Base-by-base conservation (phyloP, 306 rosid species). In the Lagenaria siceraria region DNA sequence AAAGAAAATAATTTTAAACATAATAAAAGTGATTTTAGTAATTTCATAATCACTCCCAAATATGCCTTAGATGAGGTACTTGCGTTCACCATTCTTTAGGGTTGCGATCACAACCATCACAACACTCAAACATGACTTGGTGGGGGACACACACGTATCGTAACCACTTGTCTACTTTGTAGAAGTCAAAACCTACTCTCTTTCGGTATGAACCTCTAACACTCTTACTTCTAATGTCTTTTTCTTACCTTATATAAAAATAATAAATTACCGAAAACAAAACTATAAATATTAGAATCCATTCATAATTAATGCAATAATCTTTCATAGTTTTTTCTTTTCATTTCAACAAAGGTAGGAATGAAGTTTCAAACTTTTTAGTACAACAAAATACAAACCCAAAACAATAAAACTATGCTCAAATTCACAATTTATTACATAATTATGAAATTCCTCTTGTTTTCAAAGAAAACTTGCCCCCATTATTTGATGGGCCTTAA, bases 221-320 rank as follows among this genome's bases (percentile, higher is more conserved):
- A 10, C 51, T 46, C 51, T 46, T 46, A 10, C 61, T 55, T 22
- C 61, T 11, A 56, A 56, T 3, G 2, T 7, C 0, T 58, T 58
- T 59, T 22, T 24, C 19, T 60, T 60, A 6, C 12, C 17, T 58
- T 10, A 17, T 14, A 59, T 12, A 25, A 11, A 59, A 25, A 59
- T 59, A 24, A 3, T 5, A 0, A 5, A 59, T 22, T 15, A 15
- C 0, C n/a, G 15, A 49, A 2, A 49, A 18, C 56, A 18, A 52
- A 52, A 6, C 3, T 52, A 17, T 5, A 52, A 52, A 52, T 3
- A 12, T 3, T 12, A 56, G 31, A 56, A 21, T 0, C 2, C 2
- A 10, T 22, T 56, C 7, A 3, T 7, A 58, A 22, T 6, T 87
- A 77, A 92, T 91, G 7, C 14, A 15, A 61, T 2, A 25, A 15